Percentiles rank a stretch among this genome's conserved stretches.
phyloP scores from a whole-genome alignment of 768 basidiomycete genomes.

The Boletus pseudopeckii region DNA sequence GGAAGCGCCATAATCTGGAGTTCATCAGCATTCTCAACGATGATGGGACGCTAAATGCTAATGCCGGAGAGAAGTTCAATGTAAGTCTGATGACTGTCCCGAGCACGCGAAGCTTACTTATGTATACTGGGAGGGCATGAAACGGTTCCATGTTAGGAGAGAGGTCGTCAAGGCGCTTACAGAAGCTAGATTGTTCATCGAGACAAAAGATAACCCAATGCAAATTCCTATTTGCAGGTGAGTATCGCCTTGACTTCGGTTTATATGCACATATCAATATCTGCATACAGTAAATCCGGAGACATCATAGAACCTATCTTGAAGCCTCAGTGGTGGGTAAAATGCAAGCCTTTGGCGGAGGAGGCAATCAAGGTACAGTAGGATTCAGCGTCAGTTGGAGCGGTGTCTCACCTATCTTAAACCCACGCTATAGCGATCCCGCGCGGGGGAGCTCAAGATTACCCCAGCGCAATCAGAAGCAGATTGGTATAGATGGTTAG shows the following conservation, averaged over 20 bases:
- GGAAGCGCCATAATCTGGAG: slow-evolving; percentile 77
- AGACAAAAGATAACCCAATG: slow-evolving; percentile 97
- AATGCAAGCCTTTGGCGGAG: slow-evolving; percentile 86
- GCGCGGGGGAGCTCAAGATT: slow-evolving; percentile 82
- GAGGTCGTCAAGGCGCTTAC: slow-evolving; percentile 81
- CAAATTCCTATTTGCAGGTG: slow-evolving; percentile 90
- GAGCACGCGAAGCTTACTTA: neutral
- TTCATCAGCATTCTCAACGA: slow-evolving; percentile 96
- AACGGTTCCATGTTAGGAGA: slow-evolving; percentile 89
- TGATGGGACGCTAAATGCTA: slow-evolving; percentile 91
- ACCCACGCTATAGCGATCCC: slow-evolving; percentile 60
- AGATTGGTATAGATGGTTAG: slow-evolving; percentile 97
- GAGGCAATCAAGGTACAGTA: slow-evolving; percentile 74
- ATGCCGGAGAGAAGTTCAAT: slow-evolving; percentile 78
- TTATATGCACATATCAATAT: slow-evolving; percentile 1
- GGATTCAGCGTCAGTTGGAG: neutral
- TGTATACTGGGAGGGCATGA: slow-evolving; percentile 69
- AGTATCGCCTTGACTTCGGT: slow-evolving; percentile 3
- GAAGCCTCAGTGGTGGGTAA: slow-evolving; percentile 99
- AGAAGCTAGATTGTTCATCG: slow-evolving; percentile 80
- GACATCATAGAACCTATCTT: slow-evolving; percentile 93
- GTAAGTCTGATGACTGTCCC: slow-evolving; percentile 30
- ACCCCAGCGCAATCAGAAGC: slow-evolving; percentile 81
- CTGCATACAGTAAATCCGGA: slow-evolving; percentile 74
- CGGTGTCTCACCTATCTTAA: neutral